Evolutionary conservation across 179 eudicot species (phyloP).

Genomic region (Corrigiola litoralis): DNA sequence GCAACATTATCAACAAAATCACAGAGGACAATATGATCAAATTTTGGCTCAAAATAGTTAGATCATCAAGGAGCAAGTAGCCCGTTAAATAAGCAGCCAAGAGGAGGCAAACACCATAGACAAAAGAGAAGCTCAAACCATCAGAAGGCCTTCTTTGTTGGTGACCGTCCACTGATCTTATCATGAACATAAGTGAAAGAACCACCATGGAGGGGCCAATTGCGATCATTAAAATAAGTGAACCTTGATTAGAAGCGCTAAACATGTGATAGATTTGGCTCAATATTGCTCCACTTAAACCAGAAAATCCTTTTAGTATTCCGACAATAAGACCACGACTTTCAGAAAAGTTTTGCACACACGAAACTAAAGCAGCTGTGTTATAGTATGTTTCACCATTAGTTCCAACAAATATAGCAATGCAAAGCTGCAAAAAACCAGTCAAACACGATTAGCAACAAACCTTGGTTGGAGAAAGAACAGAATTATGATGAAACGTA

Average conservation of each 20-base stretch:
- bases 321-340: conserved; percentile 35
- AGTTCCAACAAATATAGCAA: conserved; percentile 34
- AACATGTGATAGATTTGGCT: conserved; percentile 26
- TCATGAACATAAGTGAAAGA: conserved; percentile 30
- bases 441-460: not conserved
- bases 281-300: conserved; percentile 38
- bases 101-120: conserved; percentile 31
- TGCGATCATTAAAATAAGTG: conserved; percentile 31
- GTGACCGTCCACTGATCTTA: conserved; percentile 28
- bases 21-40: conserved; percentile 14
- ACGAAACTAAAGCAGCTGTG: conserved; percentile 30
- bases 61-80: conserved; percentile 26
- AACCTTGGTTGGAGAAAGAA: not conserved
- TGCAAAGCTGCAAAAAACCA: conserved; percentile 27
- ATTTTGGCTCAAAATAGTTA: conserved; percentile 13
- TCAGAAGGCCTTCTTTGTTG: conserved; percentile 29
- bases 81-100: conserved; percentile 35
- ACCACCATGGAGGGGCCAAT: conserved; percentile 21
- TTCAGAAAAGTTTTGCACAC: conserved; percentile 36
- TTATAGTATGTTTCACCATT: conserved; percentile 36
- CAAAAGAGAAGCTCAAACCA: conserved; percentile 25
- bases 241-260: conserved; percentile 15
- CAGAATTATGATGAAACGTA: not conserved
- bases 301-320: conserved; percentile 40
- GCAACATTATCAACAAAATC: conserved; percentile 17